Percentiles rank a stretch among this genome's conserved stretches.
phyloP scores from a whole-genome alignment of 2,329 filamentous ascomycete species.

The Thyridium curvatum region DNA sequence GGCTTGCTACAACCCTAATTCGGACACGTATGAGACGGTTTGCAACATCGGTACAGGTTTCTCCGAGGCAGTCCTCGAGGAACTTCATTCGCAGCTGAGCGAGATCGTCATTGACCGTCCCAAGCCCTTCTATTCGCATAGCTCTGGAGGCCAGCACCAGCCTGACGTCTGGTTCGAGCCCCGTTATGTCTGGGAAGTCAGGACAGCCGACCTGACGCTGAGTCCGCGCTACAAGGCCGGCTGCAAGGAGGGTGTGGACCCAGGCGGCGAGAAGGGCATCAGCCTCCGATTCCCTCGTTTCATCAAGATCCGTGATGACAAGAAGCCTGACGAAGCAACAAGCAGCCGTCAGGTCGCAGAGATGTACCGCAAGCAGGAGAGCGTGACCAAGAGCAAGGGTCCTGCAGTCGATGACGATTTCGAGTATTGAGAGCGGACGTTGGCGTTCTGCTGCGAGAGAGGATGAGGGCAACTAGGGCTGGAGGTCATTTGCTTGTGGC shows the following conservation, averaged over 20 bases:
- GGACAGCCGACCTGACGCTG: conserved; percentile 89
- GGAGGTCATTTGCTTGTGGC: too few species aligned
- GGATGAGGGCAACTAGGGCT: too few species aligned
- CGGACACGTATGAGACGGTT: conserved; percentile 85
- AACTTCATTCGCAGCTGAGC: conserved; percentile 70
- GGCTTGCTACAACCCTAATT: conserved; percentile 79
- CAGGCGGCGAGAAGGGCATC: conserved; percentile 68
- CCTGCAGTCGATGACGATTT: conserved; percentile 93
- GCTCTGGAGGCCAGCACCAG: conserved; percentile 78
- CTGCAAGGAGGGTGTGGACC: conserved; percentile 70
- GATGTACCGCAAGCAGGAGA: conserved; percentile 96
- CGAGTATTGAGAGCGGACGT: conserved; percentile 86
- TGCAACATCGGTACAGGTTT: conserved; percentile 99
- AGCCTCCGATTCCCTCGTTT: conserved; percentile 88
- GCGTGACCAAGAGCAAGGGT: conserved; percentile 77
- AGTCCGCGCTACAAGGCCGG: conserved; percentile 93
- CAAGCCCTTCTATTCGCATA: conserved; percentile 93
- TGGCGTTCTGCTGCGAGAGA: conserved; percentile 7
- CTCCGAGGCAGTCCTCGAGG: conserved; percentile 87
- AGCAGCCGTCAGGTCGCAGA: conserved; percentile 81
- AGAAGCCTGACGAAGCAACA: conserved; percentile 89
- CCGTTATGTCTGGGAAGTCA: conserved; percentile 92
- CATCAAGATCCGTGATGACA: conserved; percentile 87
- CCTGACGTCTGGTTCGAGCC: conserved; percentile 99
- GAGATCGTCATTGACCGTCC: conserved; percentile 78